These are phyloP conservation scores for Ploettnerulaceae sp. DNA, from an alignment of 2,329 filamentous ascomycete species.

Conservation along the genomic window DNA sequence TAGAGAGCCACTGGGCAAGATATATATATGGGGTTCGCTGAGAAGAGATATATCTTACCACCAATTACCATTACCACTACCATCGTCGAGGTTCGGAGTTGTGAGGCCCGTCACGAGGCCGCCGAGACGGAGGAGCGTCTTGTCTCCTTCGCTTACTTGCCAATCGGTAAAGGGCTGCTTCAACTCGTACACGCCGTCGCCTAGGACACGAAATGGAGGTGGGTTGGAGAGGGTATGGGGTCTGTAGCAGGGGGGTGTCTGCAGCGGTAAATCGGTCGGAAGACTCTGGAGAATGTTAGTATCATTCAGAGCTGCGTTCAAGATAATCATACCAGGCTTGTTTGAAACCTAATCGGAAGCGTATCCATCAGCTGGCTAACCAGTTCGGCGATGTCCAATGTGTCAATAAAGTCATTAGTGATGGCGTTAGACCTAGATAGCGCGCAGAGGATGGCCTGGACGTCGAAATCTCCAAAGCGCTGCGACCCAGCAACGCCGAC, in stretches of 20 bases:
- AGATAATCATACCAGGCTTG: constrained; percentile 10
- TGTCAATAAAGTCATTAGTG: constrained; percentile 1
- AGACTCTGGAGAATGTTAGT: constrained; percentile 9
- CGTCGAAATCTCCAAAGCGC: constrained; percentile 6
- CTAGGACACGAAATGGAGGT: not conserved
- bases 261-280: not conserved
- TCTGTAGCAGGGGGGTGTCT: not conserved
- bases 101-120: constrained; percentile 6
- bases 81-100: constrained; percentile 7
- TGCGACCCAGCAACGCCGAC: constrained; percentile 2
- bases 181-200: constrained; percentile 8
- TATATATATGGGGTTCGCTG: no score
- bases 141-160: not conserved
- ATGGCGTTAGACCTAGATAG: constrained; percentile 8
- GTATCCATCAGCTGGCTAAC: not conserved
- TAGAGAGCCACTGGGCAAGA: constrained; percentile 10
- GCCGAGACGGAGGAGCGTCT: not conserved
- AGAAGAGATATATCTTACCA: constrained; percentile 10
- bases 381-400: constrained; percentile 1
- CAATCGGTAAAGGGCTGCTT: constrained; percentile 3
- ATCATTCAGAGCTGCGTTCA: constrained; percentile 1
- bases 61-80: constrained; percentile 1
- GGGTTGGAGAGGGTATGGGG: not conserved
- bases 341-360: constrained; percentile 7
- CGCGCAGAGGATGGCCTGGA: constrained; percentile 1